A percentile compares a stretch with the other conserved stretches of the same genome.
These are phyloP conservation scores for Rubia yunnanensis DNA, from an alignment of 257 asterid species.

Conservation along the genomic window DNA sequence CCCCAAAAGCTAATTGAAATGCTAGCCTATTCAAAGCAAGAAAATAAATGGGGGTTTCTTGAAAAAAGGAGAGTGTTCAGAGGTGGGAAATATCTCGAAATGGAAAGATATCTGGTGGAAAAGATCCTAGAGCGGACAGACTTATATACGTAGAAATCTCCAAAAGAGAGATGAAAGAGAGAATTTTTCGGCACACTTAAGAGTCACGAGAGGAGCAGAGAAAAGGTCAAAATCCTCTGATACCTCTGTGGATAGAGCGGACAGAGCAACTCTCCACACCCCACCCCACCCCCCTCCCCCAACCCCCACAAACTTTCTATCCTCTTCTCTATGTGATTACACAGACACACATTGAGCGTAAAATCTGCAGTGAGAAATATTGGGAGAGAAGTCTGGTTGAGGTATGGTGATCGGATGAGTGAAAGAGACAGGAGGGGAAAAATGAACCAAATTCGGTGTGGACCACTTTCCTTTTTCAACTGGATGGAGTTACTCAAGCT, in stretches of 20 bases:
- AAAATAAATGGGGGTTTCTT: not conserved
- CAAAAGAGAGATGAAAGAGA: not conserved
- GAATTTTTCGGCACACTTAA: slow-evolving; percentile 14
- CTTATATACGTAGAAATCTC: slow-evolving; percentile 4
- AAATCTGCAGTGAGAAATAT: slow-evolving; percentile 3
- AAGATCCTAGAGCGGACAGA: slow-evolving; percentile 7
- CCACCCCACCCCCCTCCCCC: not conserved
- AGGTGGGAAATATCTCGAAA: slow-evolving; percentile 21
- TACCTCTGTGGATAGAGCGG: slow-evolving; percentile 17
- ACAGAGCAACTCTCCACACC: not conserved
- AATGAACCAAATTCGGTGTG: not conserved
- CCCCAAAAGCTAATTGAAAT: not conserved
- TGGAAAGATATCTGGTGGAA: slow-evolving; percentile 18
- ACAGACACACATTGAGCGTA: not conserved
- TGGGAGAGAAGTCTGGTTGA: slow-evolving; percentile 4
- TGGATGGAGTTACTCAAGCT: not conserved
- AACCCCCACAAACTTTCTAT: not conserved
- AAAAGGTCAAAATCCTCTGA: slow-evolving; percentile 28
- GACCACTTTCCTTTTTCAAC: slow-evolving; percentile 9
- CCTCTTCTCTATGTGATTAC: not conserved
- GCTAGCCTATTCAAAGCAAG: not conserved
- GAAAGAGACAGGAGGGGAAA: slow-evolving; percentile 12
- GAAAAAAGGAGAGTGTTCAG: not conserved
- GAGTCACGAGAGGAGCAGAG: slow-evolving; percentile 58
- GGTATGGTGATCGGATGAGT: slow-evolving; percentile 8